Evolutionary conservation across 495 filamentous ascomycete species (phyloP).

Genomic region (Trypethelium eluteriae): DNA sequence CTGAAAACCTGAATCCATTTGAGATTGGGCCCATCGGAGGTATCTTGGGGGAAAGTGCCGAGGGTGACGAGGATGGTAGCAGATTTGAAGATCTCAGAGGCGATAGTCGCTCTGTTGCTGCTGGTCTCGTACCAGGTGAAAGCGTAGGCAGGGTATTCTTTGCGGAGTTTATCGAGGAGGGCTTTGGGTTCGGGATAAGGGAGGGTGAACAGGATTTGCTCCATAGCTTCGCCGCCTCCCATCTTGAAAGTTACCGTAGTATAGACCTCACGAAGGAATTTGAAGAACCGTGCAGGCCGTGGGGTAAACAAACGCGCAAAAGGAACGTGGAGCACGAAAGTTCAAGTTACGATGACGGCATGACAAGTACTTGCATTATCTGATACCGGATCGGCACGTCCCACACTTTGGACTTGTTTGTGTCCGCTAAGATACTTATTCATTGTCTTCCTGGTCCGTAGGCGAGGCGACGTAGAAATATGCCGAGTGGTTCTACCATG

Average conservation of each 20-base stretch:
- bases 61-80: conserved; percentile 61
- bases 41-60: conserved; percentile 43
- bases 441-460: too few species aligned
- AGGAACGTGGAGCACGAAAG: neutral
- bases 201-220: conserved; percentile 42
- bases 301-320: too few species aligned
- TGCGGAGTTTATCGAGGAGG: conserved; percentile 39
- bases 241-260: conserved; percentile 4
- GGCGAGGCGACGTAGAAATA: too few species aligned
- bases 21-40: conserved; percentile 47
- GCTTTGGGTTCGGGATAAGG: conserved; percentile 38
- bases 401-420: too few species aligned
- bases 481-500: too few species aligned
- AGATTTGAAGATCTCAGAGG: conserved; percentile 47
- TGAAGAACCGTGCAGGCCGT: too few species aligned
- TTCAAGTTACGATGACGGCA: neutral
- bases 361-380: neutral
- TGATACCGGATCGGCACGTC: neutral
- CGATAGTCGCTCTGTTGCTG: neutral
- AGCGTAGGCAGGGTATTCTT: conserved; percentile 42
- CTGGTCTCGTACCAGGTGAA: conserved; percentile 6
- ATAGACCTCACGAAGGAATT: too few species aligned
- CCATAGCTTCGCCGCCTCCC: conserved; percentile 32
- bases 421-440: too few species aligned
- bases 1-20: conserved; percentile 67